These are phyloP conservation scores for Wallacemonas sp. DNA, from an alignment of 208 protist species.

Conservation along the genomic window DNA sequence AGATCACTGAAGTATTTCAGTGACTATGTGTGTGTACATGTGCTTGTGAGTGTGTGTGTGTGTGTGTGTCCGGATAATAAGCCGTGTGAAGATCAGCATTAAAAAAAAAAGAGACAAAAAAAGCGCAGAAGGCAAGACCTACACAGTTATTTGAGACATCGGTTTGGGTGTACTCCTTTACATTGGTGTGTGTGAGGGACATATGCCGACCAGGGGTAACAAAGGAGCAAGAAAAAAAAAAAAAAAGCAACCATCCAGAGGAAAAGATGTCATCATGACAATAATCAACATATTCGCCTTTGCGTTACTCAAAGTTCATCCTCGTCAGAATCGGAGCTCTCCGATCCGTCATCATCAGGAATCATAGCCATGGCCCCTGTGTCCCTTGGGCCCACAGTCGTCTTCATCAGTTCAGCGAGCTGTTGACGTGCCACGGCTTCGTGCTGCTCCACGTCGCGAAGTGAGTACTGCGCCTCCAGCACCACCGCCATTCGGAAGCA, in stretches of 20 bases:
- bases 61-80: too few relatives aligned
- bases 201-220: neutral
- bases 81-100: too few relatives aligned
- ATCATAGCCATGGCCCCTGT: neutral
- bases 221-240: neutral
- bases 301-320: too few relatives aligned
- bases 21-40: too few relatives aligned
- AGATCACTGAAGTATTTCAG: too few relatives aligned
- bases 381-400: neutral
- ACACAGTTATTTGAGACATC: too few relatives aligned
- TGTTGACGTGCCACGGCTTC: slow-evolving; percentile 26
- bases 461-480: slow-evolving; percentile 33
- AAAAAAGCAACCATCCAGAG: neutral
- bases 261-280: neutral
- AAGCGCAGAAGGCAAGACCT: too few relatives aligned
- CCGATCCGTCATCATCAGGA: neutral
- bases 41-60: too few relatives aligned
- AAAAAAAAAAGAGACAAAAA: too few relatives aligned
- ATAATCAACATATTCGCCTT: too few relatives aligned
- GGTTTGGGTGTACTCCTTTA: too few relatives aligned
- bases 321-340: neutral
- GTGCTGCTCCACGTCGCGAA: slow-evolving; percentile 34
- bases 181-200: too few relatives aligned
- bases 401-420: neutral
- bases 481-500: slow-evolving; percentile 13